Percentiles rank a stretch among this genome's conserved stretches.
phyloP scores from a whole-genome alignment of 163 green algal genomes.

The Scenedesmus sp. region DNA sequence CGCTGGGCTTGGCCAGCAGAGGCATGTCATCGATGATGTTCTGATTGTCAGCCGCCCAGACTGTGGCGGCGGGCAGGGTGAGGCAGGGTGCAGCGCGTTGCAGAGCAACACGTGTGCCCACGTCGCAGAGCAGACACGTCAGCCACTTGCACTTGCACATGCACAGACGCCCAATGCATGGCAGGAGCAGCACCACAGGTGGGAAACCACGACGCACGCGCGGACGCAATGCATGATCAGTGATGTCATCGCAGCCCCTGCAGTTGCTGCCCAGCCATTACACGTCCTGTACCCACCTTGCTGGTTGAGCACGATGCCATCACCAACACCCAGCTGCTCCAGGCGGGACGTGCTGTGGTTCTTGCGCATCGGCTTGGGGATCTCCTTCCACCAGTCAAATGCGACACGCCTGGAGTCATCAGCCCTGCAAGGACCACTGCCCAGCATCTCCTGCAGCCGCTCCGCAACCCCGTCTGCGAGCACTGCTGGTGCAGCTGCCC shows the following conservation, averaged over 20 bases:
- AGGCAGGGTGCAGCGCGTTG: background rate
- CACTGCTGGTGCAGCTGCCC: too few species aligned
- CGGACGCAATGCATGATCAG: background rate
- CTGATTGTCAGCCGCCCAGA: slow-evolving; percentile 3
- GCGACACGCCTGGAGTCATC: slow-evolving; percentile 6
- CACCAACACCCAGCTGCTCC: background rate
- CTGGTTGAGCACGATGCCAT: background rate
- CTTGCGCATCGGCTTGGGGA: slow-evolving; percentile 20
- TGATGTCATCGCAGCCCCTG: background rate
- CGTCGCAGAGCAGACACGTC: too few species aligned
- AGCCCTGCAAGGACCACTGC: background rate
- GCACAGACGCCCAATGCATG: too few species aligned
- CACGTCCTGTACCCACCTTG: background rate
- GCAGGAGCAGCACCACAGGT: too few species aligned
- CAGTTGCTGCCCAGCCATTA: background rate
- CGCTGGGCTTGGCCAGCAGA: slow-evolving; percentile 69
- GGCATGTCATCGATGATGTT: slow-evolving; percentile 1
- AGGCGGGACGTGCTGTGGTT: background rate
- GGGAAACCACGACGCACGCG: too few species aligned
- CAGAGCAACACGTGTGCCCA: background rate
- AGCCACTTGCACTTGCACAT: too few species aligned
- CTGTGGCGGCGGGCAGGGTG: background rate
- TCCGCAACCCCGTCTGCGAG: background rate
- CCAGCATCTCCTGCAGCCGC: background rate
- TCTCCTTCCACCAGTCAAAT: slow-evolving; percentile 51